Percentiles rank a stretch among this genome's conserved stretches.
Evolutionary conservation across 495 filamentous ascomycete genomes (phyloP).

Genomic region (Aspergillus biplanus): DNA sequence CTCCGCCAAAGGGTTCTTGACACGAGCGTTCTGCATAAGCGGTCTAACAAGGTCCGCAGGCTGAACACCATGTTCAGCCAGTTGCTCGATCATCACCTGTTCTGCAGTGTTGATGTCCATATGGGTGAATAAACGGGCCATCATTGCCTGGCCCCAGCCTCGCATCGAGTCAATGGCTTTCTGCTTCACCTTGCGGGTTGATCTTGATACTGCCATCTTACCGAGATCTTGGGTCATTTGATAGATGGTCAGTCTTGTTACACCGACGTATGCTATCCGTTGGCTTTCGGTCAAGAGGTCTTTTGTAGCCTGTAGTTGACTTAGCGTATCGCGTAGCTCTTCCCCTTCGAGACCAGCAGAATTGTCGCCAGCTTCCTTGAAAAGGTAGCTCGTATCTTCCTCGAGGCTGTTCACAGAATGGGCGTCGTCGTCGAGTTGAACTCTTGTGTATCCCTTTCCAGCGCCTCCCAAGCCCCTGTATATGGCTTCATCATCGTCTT

Average conservation of each 20-base stretch:
- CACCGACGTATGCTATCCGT: slow-evolving; percentile 92
- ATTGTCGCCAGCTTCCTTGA: slow-evolving; percentile 68
- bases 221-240: slow-evolving; percentile 73
- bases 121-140: slow-evolving; percentile 88
- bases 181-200: slow-evolving; percentile 68
- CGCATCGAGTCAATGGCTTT: slow-evolving; percentile 75
- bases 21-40: slow-evolving; percentile 90
- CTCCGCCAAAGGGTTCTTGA: slow-evolving; percentile 88
- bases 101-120: slow-evolving; percentile 92
- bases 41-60: slow-evolving; percentile 80
- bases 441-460: slow-evolving; percentile 90
- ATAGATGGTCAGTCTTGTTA: slow-evolving; percentile 76
- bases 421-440: slow-evolving; percentile 91
- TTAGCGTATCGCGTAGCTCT: slow-evolving; percentile 77
- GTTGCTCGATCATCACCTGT: slow-evolving; percentile 98
- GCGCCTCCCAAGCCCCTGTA: slow-evolving; percentile 82
- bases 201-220: slow-evolving; percentile 52
- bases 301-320: slow-evolving; percentile 95
- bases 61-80: slow-evolving; percentile 87
- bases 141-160: slow-evolving; percentile 98
- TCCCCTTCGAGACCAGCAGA: slow-evolving; percentile 72
- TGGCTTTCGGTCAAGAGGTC: slow-evolving; percentile 93
- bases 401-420: slow-evolving; percentile 95
- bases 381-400: slow-evolving; percentile 94
- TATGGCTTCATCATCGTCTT: slow-evolving; percentile 69